Evolutionary conservation across 2,329 filamentous ascomycete genomes (phyloP), one percentile per base, ranked within the genome.

Genomic region (Colletotrichum shisoi): DNA sequence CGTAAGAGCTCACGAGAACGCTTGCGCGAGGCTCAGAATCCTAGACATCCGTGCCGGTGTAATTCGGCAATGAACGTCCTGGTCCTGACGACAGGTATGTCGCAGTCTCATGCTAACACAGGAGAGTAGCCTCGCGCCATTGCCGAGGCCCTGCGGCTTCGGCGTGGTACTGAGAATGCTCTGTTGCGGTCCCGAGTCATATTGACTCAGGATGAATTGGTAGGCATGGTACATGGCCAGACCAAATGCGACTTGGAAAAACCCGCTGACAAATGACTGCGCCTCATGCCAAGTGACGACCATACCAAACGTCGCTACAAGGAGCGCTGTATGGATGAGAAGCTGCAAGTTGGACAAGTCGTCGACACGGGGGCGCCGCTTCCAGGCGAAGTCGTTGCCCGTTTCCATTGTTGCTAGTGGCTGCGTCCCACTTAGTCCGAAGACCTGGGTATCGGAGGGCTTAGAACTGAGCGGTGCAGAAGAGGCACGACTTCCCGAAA

Each of bases 161-260:
- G 49, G 37, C 61, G 48, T 64, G 54, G 61, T 54, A 54, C 54
- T 59, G 62, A 67, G 61, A 64, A 44, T 61, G 56, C 64, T 67
- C 64, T 67, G 64, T 67, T 67, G 61, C 48, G 61, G 64, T 64
- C 61, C 59, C 64, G 21, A 60, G 64, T 57, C 64, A 54, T 56
- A n/a, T 21, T 59, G 54, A 58, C 64, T 56, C 9, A 62, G 60
- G 61, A 15, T 37, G 17, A 17, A 54, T 44, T 53, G 39, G 39
- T 56, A 45, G 48, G 56, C 61, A 11, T 56, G 31, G 19, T 51
- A 64, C 11, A 64, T 45, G 19, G 44, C 44, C 37, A 48, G 42
- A 53, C 63, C 63, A 54, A 67, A 15, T 11, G 42, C 53, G 53
- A 63, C 12, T 42, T 63, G 60, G 40, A 46, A 13, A 31, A 67